phyloP scores from a whole-genome alignment of 768 basidiomycete genomes.

The Rhodotorula babjevae region DNA sequence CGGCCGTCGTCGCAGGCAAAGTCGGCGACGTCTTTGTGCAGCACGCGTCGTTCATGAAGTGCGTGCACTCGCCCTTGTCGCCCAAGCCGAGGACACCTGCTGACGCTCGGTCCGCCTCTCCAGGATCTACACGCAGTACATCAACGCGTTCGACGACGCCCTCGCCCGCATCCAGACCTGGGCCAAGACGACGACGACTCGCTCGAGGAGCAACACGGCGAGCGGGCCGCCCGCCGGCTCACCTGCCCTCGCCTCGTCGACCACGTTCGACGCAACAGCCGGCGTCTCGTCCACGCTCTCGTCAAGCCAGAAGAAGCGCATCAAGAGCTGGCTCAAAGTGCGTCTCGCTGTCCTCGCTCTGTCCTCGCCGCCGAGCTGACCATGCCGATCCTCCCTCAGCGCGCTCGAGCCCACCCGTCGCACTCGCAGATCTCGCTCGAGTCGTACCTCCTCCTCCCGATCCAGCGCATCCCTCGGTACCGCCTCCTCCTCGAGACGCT shows the following conservation, averaged over 20 bases:
- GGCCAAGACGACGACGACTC: slow-evolving; percentile 48
- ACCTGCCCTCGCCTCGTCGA: slow-evolving; percentile 9
- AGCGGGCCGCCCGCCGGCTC: not conserved
- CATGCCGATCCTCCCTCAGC: too few relatives aligned
- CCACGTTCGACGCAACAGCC: slow-evolving; percentile 20
- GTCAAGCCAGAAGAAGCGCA: slow-evolving; percentile 77
- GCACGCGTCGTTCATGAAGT: slow-evolving; percentile 91
- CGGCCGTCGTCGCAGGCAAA: slow-evolving; percentile 59
- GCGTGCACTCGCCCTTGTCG: not conserved
- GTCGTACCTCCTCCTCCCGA: slow-evolving; percentile 85
- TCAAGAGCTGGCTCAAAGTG: slow-evolving; percentile 71
- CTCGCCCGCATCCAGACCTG: slow-evolving; percentile 81
- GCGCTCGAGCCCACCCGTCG: slow-evolving; percentile 77
- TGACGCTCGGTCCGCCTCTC: not conserved
- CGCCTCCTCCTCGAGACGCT: slow-evolving; percentile 64
- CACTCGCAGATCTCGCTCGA: slow-evolving; percentile 84
- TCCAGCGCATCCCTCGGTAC: slow-evolving; percentile 97
- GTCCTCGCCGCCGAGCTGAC: not conserved
- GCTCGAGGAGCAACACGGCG: slow-evolving; percentile 20
- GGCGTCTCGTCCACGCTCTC: slow-evolving; percentile 50
- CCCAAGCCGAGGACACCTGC: not conserved
- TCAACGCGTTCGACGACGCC: slow-evolving; percentile 95
- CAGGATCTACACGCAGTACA: slow-evolving; percentile 91
- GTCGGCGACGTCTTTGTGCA: slow-evolving; percentile 86
- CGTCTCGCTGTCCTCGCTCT: not conserved